Conservation (phyloP, 805 yeast species). For the Candida boidinii region DNA sequence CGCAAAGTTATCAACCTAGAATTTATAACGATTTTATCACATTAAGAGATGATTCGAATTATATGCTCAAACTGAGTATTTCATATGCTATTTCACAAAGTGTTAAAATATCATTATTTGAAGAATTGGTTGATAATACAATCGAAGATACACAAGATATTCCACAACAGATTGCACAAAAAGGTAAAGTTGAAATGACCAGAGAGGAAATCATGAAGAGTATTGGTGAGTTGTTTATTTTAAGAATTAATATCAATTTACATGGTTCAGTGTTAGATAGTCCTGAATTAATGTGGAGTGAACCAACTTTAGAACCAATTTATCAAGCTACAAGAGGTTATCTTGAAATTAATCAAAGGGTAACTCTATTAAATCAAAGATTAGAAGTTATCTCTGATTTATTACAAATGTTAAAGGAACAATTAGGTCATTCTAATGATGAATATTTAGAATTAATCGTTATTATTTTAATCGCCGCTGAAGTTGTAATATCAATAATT, state of each 20-base stretch:
- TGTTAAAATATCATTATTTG: constrained; percentile 90
- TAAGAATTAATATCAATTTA: constrained; percentile 71
- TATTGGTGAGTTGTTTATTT: constrained; percentile 89
- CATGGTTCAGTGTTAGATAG: constrained; percentile 90
- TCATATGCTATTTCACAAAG: constrained; percentile 96
- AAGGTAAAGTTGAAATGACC: constrained; percentile 92
- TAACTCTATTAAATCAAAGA: constrained; percentile 80
- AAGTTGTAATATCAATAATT: constrained; percentile 79
- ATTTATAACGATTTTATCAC: constrained; percentile 94
- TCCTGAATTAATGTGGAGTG: constrained; percentile 98
- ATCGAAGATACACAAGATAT: constrained; percentile 96
- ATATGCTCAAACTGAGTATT: constrained; percentile 85
- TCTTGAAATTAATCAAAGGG: constrained; percentile 90
- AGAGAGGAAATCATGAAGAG: constrained; percentile 95
- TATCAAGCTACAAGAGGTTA: constrained; percentile 96
- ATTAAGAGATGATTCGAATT: constrained; percentile 78
- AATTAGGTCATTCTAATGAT: constrained; percentile 89
- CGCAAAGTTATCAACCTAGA: constrained; percentile 91
- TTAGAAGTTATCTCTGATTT: constrained; percentile 90
- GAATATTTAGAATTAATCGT: constrained; percentile 90
- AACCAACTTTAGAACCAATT: constrained; percentile 94
- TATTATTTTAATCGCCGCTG: constrained; percentile 84
- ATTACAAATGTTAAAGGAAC: constrained; percentile 94
- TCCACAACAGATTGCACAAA: constrained; percentile 89
- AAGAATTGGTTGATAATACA: constrained; percentile 92